phyloP scores from a whole-genome alignment of 2,329 filamentous ascomycete genomes.

The Fusarium nanum region DNA sequence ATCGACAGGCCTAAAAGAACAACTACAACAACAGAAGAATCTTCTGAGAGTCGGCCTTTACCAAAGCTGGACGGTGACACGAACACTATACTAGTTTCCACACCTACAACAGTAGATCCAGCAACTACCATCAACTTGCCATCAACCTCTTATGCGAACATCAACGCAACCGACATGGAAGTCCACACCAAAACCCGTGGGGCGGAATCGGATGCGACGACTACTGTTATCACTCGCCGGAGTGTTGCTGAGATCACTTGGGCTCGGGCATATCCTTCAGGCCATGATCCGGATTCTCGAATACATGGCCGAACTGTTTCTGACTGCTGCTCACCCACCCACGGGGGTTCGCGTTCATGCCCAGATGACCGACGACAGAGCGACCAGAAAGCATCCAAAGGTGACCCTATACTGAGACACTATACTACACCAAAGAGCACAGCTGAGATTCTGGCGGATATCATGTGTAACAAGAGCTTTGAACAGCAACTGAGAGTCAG shows the following conservation, averaged over 20 bases:
- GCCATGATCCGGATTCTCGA: not conserved
- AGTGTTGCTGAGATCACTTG: constrained; percentile 50
- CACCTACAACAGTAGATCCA: constrained; percentile 45
- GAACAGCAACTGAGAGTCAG: constrained; percentile 31
- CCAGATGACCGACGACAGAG: constrained; percentile 31
- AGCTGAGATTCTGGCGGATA: constrained; percentile 37
- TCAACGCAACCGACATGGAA: constrained; percentile 39
- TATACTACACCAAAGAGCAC: constrained; percentile 34
- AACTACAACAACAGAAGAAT: constrained; percentile 7
- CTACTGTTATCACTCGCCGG: constrained; percentile 47
- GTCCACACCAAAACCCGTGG: constrained; percentile 37
- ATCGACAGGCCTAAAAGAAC: constrained; percentile 2
- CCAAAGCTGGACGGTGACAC: constrained; percentile 37
- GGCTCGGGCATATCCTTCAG: constrained; percentile 31
- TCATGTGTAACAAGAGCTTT: constrained; percentile 32
- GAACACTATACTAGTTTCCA: constrained; percentile 44
- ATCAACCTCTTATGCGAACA: constrained; percentile 47
- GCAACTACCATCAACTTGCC: constrained; percentile 52
- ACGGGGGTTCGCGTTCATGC: constrained; percentile 15
- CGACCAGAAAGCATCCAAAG: constrained; percentile 5
- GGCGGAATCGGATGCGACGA: constrained; percentile 35
- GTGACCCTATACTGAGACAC: constrained; percentile 39
- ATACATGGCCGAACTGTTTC: constrained; percentile 33
- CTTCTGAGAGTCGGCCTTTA: constrained; percentile 16
- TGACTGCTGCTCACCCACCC: constrained; percentile 36